A percentile compares a stretch with the other conserved stretches of the same genome.
Conservation (phyloP, 345 rosid species). For the Lenwebbia sp. region DNA sequence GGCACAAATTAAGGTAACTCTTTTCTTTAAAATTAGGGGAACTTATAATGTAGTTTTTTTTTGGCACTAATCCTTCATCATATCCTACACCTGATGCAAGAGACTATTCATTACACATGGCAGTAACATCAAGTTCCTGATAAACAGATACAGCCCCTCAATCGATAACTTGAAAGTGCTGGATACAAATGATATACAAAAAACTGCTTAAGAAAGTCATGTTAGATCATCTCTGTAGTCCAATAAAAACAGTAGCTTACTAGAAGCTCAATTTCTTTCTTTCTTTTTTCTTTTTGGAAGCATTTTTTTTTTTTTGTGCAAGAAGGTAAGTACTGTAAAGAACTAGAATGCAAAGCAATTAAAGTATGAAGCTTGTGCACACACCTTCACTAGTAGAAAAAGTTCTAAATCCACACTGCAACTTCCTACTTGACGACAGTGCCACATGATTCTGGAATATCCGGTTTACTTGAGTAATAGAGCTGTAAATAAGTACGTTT, state of each 20-base stretch:
- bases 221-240: neutral
- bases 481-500: slow-evolving; percentile 26
- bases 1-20: neutral
- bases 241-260: neutral
- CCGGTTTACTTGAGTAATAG: slow-evolving; percentile 23
- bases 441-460: slow-evolving; percentile 25
- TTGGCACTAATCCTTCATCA: neutral
- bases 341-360: neutral
- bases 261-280: neutral
- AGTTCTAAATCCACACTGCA: slow-evolving; percentile 49
- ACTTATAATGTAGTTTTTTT: neutral
- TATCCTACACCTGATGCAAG: neutral
- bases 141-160: neutral
- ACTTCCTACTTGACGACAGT: slow-evolving; percentile 36
- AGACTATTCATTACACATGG: neutral
- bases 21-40: neutral
- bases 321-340: neutral
- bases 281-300: neutral
- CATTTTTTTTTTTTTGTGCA: neutral
- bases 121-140: neutral
- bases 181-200: neutral
- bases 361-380: neutral
- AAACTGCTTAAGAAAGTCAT: neutral
- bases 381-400: slow-evolving; percentile 62
- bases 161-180: neutral